Evolutionary conservation across 2,329 filamentous ascomycete species (phyloP).

Genomic region (Fusarium foetens): DNA sequence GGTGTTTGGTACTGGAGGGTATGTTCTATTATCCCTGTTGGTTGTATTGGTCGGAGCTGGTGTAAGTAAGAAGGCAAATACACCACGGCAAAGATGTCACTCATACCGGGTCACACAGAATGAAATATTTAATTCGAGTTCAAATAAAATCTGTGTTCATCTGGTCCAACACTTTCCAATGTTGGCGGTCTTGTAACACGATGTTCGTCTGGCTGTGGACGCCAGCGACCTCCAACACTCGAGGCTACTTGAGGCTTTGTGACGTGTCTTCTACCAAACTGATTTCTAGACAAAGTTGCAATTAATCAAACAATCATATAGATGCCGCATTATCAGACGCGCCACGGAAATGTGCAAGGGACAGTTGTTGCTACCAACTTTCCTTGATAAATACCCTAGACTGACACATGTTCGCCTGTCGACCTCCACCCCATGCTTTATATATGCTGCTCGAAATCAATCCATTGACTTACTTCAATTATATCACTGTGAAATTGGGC

Average conservation of each 20-base stretch:
- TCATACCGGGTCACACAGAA: fast-evolving
- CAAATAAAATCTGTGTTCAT: fast-evolving
- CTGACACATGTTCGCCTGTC: background rate
- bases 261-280: background rate
- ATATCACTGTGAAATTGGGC: too few relatives aligned
- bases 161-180: too few relatives aligned
- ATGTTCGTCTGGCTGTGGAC: background rate
- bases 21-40: background rate
- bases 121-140: fast-evolving
- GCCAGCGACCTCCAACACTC: background rate
- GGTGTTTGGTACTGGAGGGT: background rate
- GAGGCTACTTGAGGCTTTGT: too few relatives aligned
- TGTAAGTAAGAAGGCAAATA: background rate
- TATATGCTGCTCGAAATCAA: background rate
- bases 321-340: background rate
- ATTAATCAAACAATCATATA: background rate
- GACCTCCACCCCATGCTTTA: background rate
- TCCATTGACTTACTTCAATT: too few relatives aligned
- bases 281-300: fast-evolving
- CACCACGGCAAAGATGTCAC: background rate
- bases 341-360: background rate
- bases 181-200: fast-evolving
- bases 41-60: background rate
- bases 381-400: background rate
- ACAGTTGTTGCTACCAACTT: background rate